These are phyloP conservation scores for Anastatica hierochuntica DNA, from an alignment of 345 rosid genomes.

Conservation along the genomic window DNA sequence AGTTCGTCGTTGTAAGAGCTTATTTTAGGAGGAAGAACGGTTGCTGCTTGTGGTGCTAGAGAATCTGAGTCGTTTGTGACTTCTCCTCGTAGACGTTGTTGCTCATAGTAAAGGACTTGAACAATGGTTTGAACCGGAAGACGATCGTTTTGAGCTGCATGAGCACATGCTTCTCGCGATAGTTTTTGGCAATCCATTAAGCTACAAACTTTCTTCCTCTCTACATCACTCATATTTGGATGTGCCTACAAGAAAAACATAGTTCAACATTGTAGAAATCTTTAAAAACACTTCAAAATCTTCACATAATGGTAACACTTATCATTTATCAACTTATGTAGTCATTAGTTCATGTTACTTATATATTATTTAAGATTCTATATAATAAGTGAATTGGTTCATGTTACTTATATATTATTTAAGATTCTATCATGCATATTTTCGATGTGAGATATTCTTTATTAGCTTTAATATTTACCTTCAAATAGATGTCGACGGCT, in stretches of 20 bases:
- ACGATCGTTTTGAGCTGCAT: slow-evolving; percentile 83
- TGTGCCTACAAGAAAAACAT: slow-evolving; percentile 51
- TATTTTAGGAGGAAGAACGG: slow-evolving; percentile 34
- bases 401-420: too few species aligned
- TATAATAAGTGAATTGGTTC: too few species aligned
- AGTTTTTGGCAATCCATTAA: slow-evolving; percentile 94
- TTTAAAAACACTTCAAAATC: background rate
- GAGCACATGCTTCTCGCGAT: slow-evolving; percentile 88
- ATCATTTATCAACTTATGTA: too few species aligned
- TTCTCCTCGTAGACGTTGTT: slow-evolving; percentile 62
- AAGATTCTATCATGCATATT: too few species aligned
- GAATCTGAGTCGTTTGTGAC: slow-evolving; percentile 36
- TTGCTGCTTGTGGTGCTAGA: slow-evolving; percentile 4
- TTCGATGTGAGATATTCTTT: too few species aligned
- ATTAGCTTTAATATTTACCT: slow-evolving; percentile 35
- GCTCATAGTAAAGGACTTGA: slow-evolving; percentile 89
- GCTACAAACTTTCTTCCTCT: slow-evolving; percentile 91
- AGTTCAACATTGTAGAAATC: background rate
- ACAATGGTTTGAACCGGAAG: slow-evolving; percentile 90
- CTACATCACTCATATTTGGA: slow-evolving; percentile 69
- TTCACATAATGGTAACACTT: background rate
- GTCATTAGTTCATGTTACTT: too few species aligned
- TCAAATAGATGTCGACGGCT: slow-evolving; percentile 83
- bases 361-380: background rate
- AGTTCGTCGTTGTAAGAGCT: slow-evolving; percentile 43